Evolutionary conservation across 495 filamentous ascomycete genomes (phyloP), one percentile per base, ranked within the genome.

Genomic region (Daldinia decipiens): DNA sequence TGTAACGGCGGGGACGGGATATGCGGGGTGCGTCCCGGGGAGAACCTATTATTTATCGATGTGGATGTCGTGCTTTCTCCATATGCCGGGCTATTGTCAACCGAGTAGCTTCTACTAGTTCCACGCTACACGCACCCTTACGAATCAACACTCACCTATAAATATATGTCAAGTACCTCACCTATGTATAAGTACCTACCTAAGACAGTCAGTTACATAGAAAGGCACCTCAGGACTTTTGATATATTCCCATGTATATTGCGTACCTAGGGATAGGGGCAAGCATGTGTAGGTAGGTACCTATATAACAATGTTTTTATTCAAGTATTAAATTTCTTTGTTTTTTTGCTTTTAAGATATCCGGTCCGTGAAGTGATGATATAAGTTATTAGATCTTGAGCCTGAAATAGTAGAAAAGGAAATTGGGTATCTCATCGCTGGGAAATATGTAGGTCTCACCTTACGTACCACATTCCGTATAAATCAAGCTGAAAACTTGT

Each of bases 81-180:
- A 29, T 40, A 8, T 39, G 29, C 66, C 69, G 69, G 69, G 47
- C 27, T n/a, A 72, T 67, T 72, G 6, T 40, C 4, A 34, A 60
- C 69, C 69, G 69, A 72, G 63, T 67, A 72, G 40, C 53, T 67
- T 53, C 24, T 12, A 12, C 43, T 52, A 53, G 29, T 58, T 39
- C 58, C 47, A 50, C 9, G 15, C 17, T 65, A 65, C 38, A 47
- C 67, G 40, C 31, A 60, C 4, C 34, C 13, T 61, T 34, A 39
- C 24, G 13, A 57, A 8, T 32, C 47, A 39, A 21, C 12, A 36
- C 3, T 36, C 12, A 36, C 34, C 0, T 13, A 5, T 36, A 27
- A 27, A 5, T 24, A 13, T 36, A 36, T 4, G 32, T 4, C 2
- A 36, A 36, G 34, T 36, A 34, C 32, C 31, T 32, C 31, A 32